Percentiles rank a stretch among this genome's conserved stretches.
phyloP scores from a whole-genome alignment of 2,329 filamentous ascomycete species.

The Aspergillus viridinutans region DNA sequence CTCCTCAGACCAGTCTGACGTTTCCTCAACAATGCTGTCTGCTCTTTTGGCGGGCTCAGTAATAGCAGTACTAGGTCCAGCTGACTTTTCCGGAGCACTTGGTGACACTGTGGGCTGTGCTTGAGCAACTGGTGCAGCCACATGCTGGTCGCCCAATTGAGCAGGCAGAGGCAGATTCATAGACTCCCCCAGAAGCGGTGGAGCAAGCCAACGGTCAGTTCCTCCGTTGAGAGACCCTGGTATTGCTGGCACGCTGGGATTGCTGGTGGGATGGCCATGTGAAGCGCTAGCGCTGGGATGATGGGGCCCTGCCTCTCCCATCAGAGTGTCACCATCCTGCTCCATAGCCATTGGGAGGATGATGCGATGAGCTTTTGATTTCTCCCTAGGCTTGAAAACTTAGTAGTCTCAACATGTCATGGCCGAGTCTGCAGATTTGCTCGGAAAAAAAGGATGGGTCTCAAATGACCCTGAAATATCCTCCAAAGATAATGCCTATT shows the following conservation, averaged over 20 bases:
- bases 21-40: conserved; percentile 36
- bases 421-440: conserved; percentile 5
- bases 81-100: conserved; percentile 21
- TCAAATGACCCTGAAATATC: not conserved
- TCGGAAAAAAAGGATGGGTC: not conserved
- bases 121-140: conserved; percentile 3
- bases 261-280: conserved; percentile 10
- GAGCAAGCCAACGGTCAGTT: conserved; percentile 19
- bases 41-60: conserved; percentile 18
- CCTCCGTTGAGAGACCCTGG: conserved; percentile 16
- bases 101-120: conserved; percentile 13
- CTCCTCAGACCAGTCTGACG: conserved; percentile 41
- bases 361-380: conserved; percentile 4
- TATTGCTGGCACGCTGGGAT: conserved; percentile 11
- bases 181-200: conserved; percentile 18
- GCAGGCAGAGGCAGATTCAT: conserved; percentile 17
- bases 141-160: conserved; percentile 6
- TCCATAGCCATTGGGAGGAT: conserved; percentile 22
- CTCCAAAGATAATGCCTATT: not conserved
- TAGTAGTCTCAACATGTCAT: conserved; percentile 14
- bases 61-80: conserved; percentile 21
- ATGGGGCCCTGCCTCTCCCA: conserved; percentile 29
- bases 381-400: conserved; percentile 4
- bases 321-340: conserved; percentile 38
- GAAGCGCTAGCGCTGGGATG: conserved; percentile 14